Percentiles rank a stretch among this genome's conserved stretches.
These are phyloP conservation scores for Schizosaccharomyces pombe DNA, from an alignment of 805 yeast genomes.

Conservation along the genomic window DNA sequence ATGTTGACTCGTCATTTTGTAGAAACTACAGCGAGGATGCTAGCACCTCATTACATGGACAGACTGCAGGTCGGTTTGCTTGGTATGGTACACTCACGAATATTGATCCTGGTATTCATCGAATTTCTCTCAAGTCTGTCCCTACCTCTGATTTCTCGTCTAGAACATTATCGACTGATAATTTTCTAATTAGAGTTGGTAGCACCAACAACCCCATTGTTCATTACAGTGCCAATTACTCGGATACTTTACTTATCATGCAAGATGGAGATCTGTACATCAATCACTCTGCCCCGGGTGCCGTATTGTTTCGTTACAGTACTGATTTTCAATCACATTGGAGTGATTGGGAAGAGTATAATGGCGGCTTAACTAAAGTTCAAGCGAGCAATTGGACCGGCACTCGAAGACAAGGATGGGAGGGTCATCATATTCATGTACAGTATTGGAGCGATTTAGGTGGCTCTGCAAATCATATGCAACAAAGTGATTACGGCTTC, in stretches of 20 bases:
- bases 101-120: constrained; percentile 1
- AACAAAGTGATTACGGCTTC: constrained; percentile 2
- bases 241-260: background rate
- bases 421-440: constrained; percentile 3
- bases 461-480: constrained; percentile 4
- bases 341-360: background rate
- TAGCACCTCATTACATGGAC: background rate
- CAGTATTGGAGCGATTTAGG: background rate
- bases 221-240: background rate
- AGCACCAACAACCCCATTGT: background rate
- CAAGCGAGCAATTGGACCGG: background rate
- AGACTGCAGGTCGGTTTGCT: background rate
- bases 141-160: background rate
- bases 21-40: background rate
- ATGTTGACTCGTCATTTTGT: background rate
- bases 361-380: background rate
- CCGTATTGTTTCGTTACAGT: constrained; percentile 1
- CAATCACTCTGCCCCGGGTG: constrained; percentile 4
- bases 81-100: background rate
- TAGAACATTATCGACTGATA: background rate
- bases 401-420: background rate
- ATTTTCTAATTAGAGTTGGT: constrained; percentile 1
- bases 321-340: background rate
- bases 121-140: background rate
- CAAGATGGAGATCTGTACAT: background rate